Base-by-base conservation (phyloP, 768 basidiomycete species). In the Mycena latifolia region DNA sequence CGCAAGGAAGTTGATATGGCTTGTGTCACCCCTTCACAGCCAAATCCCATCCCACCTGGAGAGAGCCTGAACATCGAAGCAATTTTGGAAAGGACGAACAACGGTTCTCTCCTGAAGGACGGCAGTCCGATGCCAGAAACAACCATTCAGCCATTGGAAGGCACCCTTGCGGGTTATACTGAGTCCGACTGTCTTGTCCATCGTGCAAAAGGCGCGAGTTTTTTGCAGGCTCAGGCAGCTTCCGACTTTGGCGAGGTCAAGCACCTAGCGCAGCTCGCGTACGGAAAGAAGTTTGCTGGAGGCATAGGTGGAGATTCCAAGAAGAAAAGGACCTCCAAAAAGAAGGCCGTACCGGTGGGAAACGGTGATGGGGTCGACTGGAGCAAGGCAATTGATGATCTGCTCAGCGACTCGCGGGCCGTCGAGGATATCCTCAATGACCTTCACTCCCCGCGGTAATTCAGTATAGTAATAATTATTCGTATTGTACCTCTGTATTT, bases 1-100 rank as follows among this genome's bases (percentile, higher is more conserved):
- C 86, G 98, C 37, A 99, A 99, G 77, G 97, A 99, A 78, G 95
- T 96, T 27, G 93, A 96, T 74, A 95, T 99, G 93, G 84, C 94
- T 0, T 99, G 97, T 71, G 87, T 94, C 35, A 99, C 98, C 10
- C 97, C 97, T 0, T 96, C 94, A 9, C 94, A 98, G 67, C 92
- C 93, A 20, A 75, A 75, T 22, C 86, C 92, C 0, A 95, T 99
- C 61, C 86, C 93, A 0, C 85, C 94, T 0, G 98, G 97, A n/a
- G 93, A 98, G 79, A 92, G 89, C 54, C 75, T 98, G 66, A 87
- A 90, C 74, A 96, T 99, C 66, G 69, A 73, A 12, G 71, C 83
- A 43, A 79, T 93, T 15, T 80, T 99, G 31, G 80, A 79, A 28
- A 87, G 86, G 76, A 97, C 95, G n/a, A 20, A 43, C 5, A 81